phyloP scores from a whole-genome alignment of 306 rosid species.

The Castanea sativa region DNA sequence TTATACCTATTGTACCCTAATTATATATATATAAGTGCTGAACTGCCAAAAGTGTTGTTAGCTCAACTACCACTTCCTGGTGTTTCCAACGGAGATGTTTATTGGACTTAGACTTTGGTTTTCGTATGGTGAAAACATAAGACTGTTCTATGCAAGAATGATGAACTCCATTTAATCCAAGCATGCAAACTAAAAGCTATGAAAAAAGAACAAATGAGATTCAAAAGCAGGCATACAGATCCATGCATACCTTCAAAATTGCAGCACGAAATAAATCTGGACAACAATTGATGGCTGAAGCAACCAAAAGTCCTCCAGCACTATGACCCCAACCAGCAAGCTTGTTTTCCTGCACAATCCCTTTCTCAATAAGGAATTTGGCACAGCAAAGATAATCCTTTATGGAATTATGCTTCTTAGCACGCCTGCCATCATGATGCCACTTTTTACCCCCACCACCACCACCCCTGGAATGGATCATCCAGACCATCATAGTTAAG shows the following conservation, averaged over 20 bases:
- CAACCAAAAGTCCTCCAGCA: slow-evolving; percentile 95
- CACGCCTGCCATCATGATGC: slow-evolving; percentile 77
- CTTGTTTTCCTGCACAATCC: slow-evolving; percentile 65
- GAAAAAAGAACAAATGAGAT: slow-evolving; percentile 17
- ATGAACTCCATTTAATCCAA: slow-evolving; percentile 3
- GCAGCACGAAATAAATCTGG: slow-evolving; percentile 83
- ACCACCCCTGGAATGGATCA: slow-evolving; percentile 71
- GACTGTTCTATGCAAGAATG: not conserved
- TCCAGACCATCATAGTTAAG: slow-evolving; percentile 22
- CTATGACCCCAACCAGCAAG: slow-evolving; percentile 89
- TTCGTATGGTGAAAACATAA: not conserved
- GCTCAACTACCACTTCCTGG: not conserved
- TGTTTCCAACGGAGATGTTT: not conserved
- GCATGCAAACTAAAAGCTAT: slow-evolving; percentile 17
- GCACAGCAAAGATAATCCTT: slow-evolving; percentile 86
- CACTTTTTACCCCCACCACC: slow-evolving; percentile 91
- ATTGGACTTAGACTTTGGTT: not conserved
- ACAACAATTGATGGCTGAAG: slow-evolving; percentile 72
- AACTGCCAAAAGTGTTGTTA: too few relatives aligned
- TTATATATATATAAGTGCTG: not conserved
- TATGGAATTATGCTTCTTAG: slow-evolving; percentile 68
- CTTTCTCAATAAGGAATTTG: slow-evolving; percentile 61
- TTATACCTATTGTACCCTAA: too few relatives aligned
- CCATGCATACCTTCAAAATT: slow-evolving; percentile 64
- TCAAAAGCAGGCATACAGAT: slow-evolving; percentile 5